Conservation (phyloP, 768 basidiomycete species). For the Leccinum sublutescens region DNA sequence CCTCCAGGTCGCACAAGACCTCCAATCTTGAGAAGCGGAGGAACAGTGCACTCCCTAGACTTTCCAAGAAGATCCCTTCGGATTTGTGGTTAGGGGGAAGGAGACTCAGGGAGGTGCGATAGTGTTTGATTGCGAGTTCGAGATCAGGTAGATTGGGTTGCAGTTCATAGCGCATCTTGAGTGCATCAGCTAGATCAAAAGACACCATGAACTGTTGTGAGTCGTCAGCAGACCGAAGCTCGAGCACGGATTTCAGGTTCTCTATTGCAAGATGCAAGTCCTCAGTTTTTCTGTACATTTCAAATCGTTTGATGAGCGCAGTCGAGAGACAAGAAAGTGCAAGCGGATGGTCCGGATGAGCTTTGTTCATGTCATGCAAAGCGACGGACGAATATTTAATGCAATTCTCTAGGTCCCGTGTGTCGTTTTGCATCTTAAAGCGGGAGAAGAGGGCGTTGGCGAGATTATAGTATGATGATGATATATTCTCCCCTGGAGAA, state of each 20-base stretch:
- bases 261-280: slow-evolving; percentile 32
- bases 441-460: slow-evolving; percentile 32
- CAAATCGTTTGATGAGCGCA: slow-evolving; percentile 26
- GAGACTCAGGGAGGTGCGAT: slow-evolving; percentile 19
- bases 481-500: slow-evolving; percentile 16
- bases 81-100: slow-evolving; percentile 16
- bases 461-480: slow-evolving; percentile 27
- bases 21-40: slow-evolving; percentile 23
- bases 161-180: slow-evolving; percentile 28
- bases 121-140: slow-evolving; percentile 27
- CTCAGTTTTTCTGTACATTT: slow-evolving; percentile 4
- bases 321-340: slow-evolving; percentile 24
- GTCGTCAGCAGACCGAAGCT: slow-evolving; percentile 15
- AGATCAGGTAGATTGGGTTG: slow-evolving; percentile 24
- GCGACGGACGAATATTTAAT: slow-evolving; percentile 23
- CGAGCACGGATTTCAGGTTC: slow-evolving; percentile 21
- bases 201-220: slow-evolving; percentile 14
- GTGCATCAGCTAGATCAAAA: slow-evolving; percentile 29
- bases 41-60: slow-evolving; percentile 26
- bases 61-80: slow-evolving; percentile 14
- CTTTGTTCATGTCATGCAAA: slow-evolving; percentile 11
- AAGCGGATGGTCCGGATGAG: slow-evolving; percentile 17
- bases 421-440: slow-evolving; percentile 21
- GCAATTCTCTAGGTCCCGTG: slow-evolving; percentile 22
- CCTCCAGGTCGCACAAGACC: slow-evolving; percentile 18